Base-by-base conservation (phyloP, 2,329 filamentous ascomycete species). In the Didymella glomerata region DNA sequence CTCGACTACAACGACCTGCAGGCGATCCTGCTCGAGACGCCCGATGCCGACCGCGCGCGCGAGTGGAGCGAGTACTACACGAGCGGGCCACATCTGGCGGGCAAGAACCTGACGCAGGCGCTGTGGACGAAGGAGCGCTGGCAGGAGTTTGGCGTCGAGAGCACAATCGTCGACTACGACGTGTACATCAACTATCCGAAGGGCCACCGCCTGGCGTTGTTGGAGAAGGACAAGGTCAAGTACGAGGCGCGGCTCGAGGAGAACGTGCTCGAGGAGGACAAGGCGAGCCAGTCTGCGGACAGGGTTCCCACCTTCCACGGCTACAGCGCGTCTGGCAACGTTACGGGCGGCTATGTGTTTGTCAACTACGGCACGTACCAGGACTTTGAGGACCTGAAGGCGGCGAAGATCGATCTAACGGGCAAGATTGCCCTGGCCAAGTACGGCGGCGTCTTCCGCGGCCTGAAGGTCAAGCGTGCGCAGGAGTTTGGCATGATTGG, bases 251-350 rank as follows among this genome's bases (percentile, higher is more conserved):
- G 86, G 1, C 79, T 98, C 40, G 87, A 91, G 67, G 95, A 99
- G 76, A 92, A 96, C 71, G 84, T 94, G 2, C 80, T 98, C 5
- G 84, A 92, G 0, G 89, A 96, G 51, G 95, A 99, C 74, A 85
- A 88, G 3, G 96, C 93, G 0, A 92, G 88, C 18, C 85, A 87
- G 22, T 81, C 92, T 45, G 78, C 85, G 10, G 85, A 93, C 69
- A 84, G 92, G 28, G 85, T 98, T 24, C 93, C 94, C 1, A 94
- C 90, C 0, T 98, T 98, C 80, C 94, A 98, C 73, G 95, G 94
- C 52, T 98, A 97, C 77, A 96, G 92, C 4, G 93, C 93, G 4
- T 93, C 84, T 60, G 94, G 94, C 27, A 96, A 98, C 75, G 94
- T 96, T 47, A 97, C 94, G 0, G 92, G 87, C 2, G 86, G 87